Evolutionary conservation across 1,284 basidiomycete genomes (phyloP), one percentile per base, ranked within the genome.

Genomic region (Rhodotorula sp.): DNA sequence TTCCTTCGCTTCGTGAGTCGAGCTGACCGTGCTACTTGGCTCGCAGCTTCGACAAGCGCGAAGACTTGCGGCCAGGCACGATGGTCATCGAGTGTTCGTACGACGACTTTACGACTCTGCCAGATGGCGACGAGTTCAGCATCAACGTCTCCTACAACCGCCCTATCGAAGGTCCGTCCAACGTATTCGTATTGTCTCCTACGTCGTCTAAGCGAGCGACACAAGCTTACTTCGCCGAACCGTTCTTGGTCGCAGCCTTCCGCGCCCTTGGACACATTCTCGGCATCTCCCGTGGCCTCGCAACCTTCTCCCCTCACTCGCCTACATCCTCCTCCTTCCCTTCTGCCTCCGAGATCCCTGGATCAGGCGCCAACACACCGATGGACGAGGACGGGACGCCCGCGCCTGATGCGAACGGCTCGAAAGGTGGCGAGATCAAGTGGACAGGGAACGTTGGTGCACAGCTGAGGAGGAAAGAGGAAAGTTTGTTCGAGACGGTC

Each of bases 241-340:
- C n/a, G 16, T 26, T 30, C 34, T 22, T 2, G 46, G 4, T 18
- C 7, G 47, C 64, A 76, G 75, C 75, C 11, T 75, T 62, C 58
- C 71, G 75, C 30, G 75, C 62, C 7, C 62, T 75, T 20, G 75
- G 75, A 11, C 75, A 76, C 59, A 62, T 76, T 40, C 63, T 76
- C 22, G 74, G 59, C 51, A 57, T 73, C 61, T 65, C 68, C 6
- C 69, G 74, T 34, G 61, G 67, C 7, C 65, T 72, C 52, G 67
- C 71, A 6, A 54, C 71, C 7, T 69, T 74, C 54, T n/a, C 55
- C 31, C 46, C 56, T 1, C 40, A 44, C 40, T 44, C 40, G 11
- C 55, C 54, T 10, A 31, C 15, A 26, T 47, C 48, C 11, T 44
- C 66, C 20, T 30, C 34, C 34, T 18, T 24, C 11, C 40, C 37